Evolutionary conservation across 148 eudicot genomes (phyloP).

Genomic region (Bassia scoparia): DNA sequence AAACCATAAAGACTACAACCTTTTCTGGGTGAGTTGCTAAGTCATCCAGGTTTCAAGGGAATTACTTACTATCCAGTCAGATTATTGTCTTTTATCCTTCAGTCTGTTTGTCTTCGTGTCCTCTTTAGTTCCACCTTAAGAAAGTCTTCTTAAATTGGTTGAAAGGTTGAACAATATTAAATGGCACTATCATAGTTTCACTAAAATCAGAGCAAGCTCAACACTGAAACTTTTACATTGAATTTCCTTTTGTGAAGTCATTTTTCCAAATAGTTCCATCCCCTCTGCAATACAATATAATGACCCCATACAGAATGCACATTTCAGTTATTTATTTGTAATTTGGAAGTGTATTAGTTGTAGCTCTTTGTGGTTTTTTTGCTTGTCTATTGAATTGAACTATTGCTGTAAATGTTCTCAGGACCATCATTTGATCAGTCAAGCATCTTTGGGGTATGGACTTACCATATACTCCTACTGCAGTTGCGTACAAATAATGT

Average conservation of each 20-base stretch:
- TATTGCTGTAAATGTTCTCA: conserved; percentile 13
- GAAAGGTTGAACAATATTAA: neutral
- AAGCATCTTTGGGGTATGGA: conserved; percentile 62
- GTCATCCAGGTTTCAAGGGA: neutral
- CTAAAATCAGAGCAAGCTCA: too few species aligned
- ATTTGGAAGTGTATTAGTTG: neutral
- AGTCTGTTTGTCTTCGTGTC: neutral
- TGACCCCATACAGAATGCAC: too few species aligned
- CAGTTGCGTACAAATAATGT: conserved; percentile 66
- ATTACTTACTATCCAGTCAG: neutral
- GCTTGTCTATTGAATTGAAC: neutral
- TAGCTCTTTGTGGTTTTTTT: neutral
- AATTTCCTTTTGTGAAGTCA: neutral
- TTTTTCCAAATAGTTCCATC: neutral
- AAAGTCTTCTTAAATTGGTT: neutral
- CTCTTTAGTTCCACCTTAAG: neutral
- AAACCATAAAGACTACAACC: neutral
- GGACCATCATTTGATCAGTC: conserved; percentile 27
- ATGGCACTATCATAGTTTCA: neutral
- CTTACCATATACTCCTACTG: conserved; percentile 45
- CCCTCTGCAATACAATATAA: too few species aligned
- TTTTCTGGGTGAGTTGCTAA: neutral
- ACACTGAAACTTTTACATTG: neutral
- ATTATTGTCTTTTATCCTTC: neutral
- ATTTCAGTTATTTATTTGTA: too few species aligned